Conservation (phyloP, 441 rosid genomes). For the Hura crepitans region DNA sequence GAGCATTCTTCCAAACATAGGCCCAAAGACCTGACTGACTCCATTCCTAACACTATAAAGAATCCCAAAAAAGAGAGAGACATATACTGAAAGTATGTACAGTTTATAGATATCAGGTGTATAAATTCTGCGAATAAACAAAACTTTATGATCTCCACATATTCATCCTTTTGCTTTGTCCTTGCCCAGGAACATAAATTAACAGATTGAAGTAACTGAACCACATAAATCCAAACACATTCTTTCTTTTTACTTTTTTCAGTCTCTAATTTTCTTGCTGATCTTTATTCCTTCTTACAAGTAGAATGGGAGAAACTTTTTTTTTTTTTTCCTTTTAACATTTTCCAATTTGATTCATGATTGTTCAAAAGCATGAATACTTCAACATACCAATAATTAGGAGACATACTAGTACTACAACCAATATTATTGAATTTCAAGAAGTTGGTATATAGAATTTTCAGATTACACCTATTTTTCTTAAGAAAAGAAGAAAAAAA, state of each 20-base stretch:
- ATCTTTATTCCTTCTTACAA: not conserved
- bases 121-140: not conserved
- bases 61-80: no score
- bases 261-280: not conserved
- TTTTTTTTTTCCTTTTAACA: not conserved
- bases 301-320: not conserved
- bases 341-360: not conserved
- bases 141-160: not conserved
- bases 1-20: no score
- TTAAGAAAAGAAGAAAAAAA: not conserved
- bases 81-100: not conserved
- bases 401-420: not conserved
- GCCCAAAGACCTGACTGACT: no score
- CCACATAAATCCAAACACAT: not conserved
- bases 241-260: not conserved
- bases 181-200: not conserved
- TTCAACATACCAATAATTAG: not conserved
- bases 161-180: not conserved
- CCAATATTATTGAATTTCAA: not conserved
- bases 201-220: not conserved
- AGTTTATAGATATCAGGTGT: not conserved
- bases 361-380: not conserved
- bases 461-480: no score
- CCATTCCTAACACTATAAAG: no score
- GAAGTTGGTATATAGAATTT: not conserved